These are phyloP conservation scores for Aquilaria malaccensis DNA, from an alignment of 345 rosid genomes.

Conservation along the genomic window DNA sequence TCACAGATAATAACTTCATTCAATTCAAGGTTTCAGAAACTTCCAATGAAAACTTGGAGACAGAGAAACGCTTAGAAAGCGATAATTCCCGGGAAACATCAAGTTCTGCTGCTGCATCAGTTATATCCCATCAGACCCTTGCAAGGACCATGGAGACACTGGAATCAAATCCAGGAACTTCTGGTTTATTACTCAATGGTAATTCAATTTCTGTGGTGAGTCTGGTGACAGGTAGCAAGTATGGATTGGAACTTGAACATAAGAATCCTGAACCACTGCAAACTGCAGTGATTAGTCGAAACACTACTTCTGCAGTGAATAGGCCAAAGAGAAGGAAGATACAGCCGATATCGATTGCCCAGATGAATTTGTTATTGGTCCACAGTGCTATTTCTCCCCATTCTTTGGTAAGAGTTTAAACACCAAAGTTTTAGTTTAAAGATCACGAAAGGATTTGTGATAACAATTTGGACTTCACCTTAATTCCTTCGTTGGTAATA, in stretches of 20 bases:
- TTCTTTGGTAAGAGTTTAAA: conserved; percentile 38
- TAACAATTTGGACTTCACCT: conserved; percentile 11
- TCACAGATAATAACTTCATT: conserved; percentile 7
- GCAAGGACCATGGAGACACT: conserved; percentile 10
- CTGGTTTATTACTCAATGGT: conserved; percentile 10
- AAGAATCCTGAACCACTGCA: conserved; percentile 14
- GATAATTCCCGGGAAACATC: conserved; percentile 5
- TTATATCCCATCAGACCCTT: conserved; percentile 14
- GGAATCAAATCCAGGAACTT: conserved; percentile 13
- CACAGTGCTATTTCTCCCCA: conserved; percentile 35
- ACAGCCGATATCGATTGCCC: conserved; percentile 35
- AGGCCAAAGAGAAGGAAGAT: conserved; percentile 20
- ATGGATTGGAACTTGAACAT: conserved; percentile 1
- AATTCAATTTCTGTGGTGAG: conserved; percentile 13
- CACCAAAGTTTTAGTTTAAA: conserved; percentile 8
- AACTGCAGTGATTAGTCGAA: conserved; percentile 9
- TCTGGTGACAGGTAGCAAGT: conserved; percentile 1
- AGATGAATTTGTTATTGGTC: conserved; percentile 49
- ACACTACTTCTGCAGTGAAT: conserved; percentile 12
- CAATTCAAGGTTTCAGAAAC: conserved; percentile 11
- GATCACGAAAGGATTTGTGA: neutral
- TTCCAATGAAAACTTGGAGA: conserved; percentile 5
- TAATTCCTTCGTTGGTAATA: conserved; percentile 21
- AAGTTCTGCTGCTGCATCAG: conserved; percentile 9
- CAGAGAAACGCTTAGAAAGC: conserved; percentile 7